Percentiles rank a stretch among this genome's conserved stretches.
Evolutionary conservation across 2,329 filamentous ascomycete species (phyloP).

Genomic region (Pseudopyricularia cyperi): DNA sequence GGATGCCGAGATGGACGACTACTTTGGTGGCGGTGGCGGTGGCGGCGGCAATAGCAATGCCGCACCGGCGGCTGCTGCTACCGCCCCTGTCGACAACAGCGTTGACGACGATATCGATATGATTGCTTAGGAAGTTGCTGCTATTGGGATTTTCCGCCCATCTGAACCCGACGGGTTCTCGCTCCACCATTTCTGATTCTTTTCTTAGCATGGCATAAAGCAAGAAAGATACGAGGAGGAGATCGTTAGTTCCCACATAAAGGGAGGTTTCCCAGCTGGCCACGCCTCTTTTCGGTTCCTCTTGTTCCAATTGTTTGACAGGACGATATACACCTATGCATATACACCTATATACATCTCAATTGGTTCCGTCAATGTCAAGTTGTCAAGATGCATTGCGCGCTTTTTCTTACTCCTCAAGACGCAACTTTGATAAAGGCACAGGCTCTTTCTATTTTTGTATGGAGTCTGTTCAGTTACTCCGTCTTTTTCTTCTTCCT

Average conservation of each 20-base stretch:
- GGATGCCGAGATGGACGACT: constrained; percentile 94
- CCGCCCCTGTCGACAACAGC: constrained; percentile 21
- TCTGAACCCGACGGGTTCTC: background rate
- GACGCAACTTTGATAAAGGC: too few species aligned
- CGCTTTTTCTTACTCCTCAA: too few species aligned
- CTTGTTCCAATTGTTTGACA: background rate
- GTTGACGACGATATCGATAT: constrained; percentile 15
- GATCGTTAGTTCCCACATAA: too few species aligned
- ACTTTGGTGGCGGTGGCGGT: constrained; percentile 50
- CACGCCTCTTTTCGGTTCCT: background rate
- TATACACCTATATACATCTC: background rate
- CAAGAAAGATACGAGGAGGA: background rate
- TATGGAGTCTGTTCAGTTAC: background rate
- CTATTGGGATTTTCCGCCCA: background rate
- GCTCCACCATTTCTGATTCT: background rate
- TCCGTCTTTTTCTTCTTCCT: constrained; percentile 11
- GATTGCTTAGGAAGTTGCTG: constrained; percentile 10
- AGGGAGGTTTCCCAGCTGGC: too few species aligned
- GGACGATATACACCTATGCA: background rate
- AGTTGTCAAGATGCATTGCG: too few species aligned
- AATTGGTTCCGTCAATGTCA: too few species aligned
- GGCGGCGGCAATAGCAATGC: constrained; percentile 20
- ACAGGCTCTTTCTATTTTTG: too few species aligned
- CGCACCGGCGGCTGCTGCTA: constrained; percentile 7
- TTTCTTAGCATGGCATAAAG: background rate